A percentile compares a stretch with the other conserved stretches of the same genome.
Conservation (phyloP, 2,329 filamentous ascomycete species). For the Aspergillus costaricaensis region DNA sequence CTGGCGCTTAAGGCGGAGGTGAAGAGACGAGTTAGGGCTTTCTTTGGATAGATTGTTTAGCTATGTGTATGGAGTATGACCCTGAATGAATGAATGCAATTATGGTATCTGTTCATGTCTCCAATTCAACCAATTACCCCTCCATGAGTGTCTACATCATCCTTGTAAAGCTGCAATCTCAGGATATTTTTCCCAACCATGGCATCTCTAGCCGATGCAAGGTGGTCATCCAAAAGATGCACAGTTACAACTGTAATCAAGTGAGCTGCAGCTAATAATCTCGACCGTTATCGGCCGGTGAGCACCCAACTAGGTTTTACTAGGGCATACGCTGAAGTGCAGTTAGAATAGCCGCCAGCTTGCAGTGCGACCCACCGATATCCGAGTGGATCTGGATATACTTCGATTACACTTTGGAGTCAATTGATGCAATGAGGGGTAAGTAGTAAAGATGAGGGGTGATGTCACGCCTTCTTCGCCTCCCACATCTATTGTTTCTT, state of each 20-base stretch:
- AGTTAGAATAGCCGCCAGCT: not conserved
- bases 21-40: constrained; percentile 5
- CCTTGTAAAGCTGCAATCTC: not conserved
- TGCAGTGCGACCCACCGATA: not conserved
- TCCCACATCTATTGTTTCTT: not conserved
- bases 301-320: not conserved
- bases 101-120: not conserved
- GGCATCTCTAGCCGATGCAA: not conserved
- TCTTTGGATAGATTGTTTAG: constrained; percentile 23
- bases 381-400: not conserved
- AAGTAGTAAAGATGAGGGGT: not conserved
- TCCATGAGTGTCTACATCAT: not conserved
- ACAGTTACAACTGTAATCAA: not conserved
- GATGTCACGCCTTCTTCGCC: not conserved
- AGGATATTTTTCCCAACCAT: not conserved
- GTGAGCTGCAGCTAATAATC: not conserved
- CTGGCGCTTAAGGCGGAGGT: constrained; percentile 30
- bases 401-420: not conserved
- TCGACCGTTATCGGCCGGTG: not conserved
- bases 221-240: not conserved
- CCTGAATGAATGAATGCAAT: not conserved
- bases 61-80: not conserved
- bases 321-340: not conserved
- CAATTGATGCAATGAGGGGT: not conserved
- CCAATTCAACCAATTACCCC: not conserved